Evolutionary conservation across 257 asterid species (phyloP), one percentile per base, ranked within the genome.

Genomic region (Buddleja alternifolia): DNA sequence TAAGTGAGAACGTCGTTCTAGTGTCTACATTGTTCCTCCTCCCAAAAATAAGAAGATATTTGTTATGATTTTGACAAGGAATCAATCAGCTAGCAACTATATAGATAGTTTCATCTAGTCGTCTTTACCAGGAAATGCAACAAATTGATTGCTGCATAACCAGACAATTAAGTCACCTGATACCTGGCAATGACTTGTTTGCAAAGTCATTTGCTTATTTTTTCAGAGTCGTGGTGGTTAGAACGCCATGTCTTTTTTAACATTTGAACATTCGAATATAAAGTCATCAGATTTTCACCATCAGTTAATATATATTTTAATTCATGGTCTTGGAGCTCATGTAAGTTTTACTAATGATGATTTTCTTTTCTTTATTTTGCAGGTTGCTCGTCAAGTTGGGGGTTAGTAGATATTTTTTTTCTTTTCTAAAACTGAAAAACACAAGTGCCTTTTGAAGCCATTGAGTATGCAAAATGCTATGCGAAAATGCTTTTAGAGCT

Each of bases 331-430:
- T 69, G 61, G 54, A 67, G 58, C 48, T 71, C 7, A 10, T 10
- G 1, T 63, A 14, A 15, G 39, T 50, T 29, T 60, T 60, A 37
- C 67, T 67, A 24, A 45, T 64, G 42, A 62, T 60, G 23, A 46
- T 70, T 46, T 57, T 61, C 21, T 39, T 56, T 59, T 12, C 20
- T 16, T 58, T 64, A 10, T 23, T 81, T 50, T 78, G 73, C 89
- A 88, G 92, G 90, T 76, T 75, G 71, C 76, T 47, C 75, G 40
- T 53, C 82, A 76, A 70, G 71, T 71, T 84, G 80, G 80, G 32
- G 90, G 95, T 88, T 57, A 73, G 94, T 79, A 48, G 14, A 76
- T 70, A 10, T 64, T 67, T 60, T 67, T 65, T 34, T 45, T 64
- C 63, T 60, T 67, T 65, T 34, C 39, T 4, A 24, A 46, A 14